phyloP scores from a whole-genome alignment of 2,329 filamentous ascomycete species.

The Simplicillium aogashimaense region DNA sequence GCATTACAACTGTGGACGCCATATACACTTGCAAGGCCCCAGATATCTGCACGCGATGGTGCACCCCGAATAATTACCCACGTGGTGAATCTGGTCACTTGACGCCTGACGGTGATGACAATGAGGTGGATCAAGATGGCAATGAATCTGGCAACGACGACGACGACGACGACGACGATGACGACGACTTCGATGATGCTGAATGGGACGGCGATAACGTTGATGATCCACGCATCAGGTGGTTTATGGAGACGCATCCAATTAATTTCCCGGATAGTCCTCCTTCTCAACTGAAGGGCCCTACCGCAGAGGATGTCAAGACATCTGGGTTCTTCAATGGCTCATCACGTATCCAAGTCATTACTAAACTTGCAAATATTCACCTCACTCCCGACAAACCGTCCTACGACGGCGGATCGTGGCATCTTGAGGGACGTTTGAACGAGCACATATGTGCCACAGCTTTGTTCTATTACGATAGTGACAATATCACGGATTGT shows the following conservation, averaged over 20 bases:
- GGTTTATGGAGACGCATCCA: not conserved
- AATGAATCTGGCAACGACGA: too few relatives aligned
- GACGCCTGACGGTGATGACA: not conserved
- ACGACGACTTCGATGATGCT: not conserved
- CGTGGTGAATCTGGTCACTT: not conserved
- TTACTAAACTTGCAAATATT: conserved; percentile 54
- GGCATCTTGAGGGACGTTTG: conserved; percentile 44
- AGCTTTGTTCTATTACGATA: conserved; percentile 52
- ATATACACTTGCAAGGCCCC: not conserved
- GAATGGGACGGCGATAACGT: not conserved
- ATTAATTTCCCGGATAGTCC: not conserved
- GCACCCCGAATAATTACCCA: not conserved
- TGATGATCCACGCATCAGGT: not conserved
- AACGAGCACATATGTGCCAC: conserved; percentile 58
- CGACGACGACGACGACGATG: not conserved
- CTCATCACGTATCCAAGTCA: conserved; percentile 40
- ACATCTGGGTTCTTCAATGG: conserved; percentile 17
- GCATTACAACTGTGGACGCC: conserved; percentile 12
- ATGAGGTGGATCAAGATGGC: not conserved
- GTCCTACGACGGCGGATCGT: conserved; percentile 38
- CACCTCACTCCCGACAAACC: conserved; percentile 50
- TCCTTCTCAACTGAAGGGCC: not conserved
- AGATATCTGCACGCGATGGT: not conserved
- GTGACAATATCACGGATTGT: conserved; percentile 47
- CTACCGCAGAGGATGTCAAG: conserved; percentile 7